Percentiles rank a stretch among this genome's conserved stretches.
These are phyloP conservation scores for Metroxylon sagu DNA, from an alignment of 176 grass and related monocot species.

Conservation along the genomic window DNA sequence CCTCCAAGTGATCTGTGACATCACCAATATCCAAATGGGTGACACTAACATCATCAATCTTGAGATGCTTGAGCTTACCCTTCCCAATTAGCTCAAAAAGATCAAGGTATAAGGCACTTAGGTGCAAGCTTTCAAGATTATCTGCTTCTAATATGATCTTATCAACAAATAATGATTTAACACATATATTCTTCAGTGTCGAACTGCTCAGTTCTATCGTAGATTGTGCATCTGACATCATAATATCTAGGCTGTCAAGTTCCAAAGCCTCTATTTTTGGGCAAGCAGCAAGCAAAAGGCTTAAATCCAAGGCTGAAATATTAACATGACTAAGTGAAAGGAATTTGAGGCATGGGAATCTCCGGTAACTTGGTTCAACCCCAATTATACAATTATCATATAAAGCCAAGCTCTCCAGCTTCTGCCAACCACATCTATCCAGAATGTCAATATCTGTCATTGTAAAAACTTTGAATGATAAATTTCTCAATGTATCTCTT, in stretches of 20 bases:
- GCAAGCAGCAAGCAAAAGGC: slow-evolving; percentile 59
- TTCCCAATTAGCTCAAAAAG: slow-evolving; percentile 89
- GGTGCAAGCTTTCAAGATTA: slow-evolving; percentile 75
- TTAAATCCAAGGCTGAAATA: slow-evolving; percentile 86
- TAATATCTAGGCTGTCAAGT: slow-evolving; percentile 90
- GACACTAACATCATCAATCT: slow-evolving; percentile 93
- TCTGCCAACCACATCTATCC: slow-evolving; percentile 76
- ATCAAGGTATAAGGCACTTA: slow-evolving; percentile 90
- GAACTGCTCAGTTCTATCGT: slow-evolving; percentile 69
- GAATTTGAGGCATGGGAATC: slow-evolving; percentile 86
- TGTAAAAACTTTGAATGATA: slow-evolving; percentile 82
- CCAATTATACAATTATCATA: slow-evolving; percentile 78
- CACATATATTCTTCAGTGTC: slow-evolving; percentile 69
- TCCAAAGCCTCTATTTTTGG: slow-evolving; percentile 75
- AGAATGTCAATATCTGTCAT: slow-evolving; percentile 71
- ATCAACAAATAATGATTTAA: slow-evolving; percentile 68
- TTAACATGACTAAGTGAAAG: slow-evolving; percentile 77
- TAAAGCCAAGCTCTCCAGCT: slow-evolving; percentile 74
- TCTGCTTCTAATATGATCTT: slow-evolving; percentile 87
- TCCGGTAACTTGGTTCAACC: slow-evolving; percentile 89
- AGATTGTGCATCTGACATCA: slow-evolving; percentile 63
- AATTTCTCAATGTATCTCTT: slow-evolving; percentile 52
- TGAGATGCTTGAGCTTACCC: slow-evolving; percentile 70
- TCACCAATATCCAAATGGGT: slow-evolving; percentile 93
- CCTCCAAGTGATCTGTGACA: slow-evolving; percentile 63